Conservation (phyloP, 2,329 filamentous ascomycete genomes). For the Verticillium isaacii region DNA sequence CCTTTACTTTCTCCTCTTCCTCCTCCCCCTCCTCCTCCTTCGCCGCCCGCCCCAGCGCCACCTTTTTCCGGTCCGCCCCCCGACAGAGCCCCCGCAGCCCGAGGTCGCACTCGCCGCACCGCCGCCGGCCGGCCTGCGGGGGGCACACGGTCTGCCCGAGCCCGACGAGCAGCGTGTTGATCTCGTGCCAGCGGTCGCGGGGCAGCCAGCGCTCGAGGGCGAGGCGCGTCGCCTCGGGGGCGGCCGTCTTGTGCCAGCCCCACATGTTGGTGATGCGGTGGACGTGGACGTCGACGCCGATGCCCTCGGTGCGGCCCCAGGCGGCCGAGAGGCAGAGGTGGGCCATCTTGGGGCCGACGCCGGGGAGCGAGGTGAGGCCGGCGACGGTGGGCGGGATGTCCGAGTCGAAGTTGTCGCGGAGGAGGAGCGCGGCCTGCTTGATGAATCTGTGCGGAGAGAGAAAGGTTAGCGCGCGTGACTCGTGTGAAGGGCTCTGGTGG, state of each 20-base stretch:
- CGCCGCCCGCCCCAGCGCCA: conserved; percentile 50
- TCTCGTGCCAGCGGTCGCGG: conserved; percentile 81
- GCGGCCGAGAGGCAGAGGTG: conserved; percentile 78
- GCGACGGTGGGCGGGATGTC: conserved; percentile 79
- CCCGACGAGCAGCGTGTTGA: conserved; percentile 85
- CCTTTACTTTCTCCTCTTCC: not conserved
- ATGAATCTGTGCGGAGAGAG: conserved; percentile 43
- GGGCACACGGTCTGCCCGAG: conserved; percentile 83
- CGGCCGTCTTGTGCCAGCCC: conserved; percentile 82
- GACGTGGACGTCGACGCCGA: conserved; percentile 92
- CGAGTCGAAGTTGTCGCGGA: conserved; percentile 63
- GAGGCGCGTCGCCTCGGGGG: conserved; percentile 74
- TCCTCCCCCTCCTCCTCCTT: conserved; percentile 16
- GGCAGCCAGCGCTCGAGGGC: conserved; percentile 81
- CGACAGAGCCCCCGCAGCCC: conserved; percentile 72
- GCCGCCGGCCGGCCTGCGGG: conserved; percentile 59
- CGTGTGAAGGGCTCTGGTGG: not conserved
- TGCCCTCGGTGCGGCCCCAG: conserved; percentile 63
- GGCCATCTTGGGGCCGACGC: conserved; percentile 93
- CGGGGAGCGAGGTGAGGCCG: conserved; percentile 72
- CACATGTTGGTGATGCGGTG: conserved; percentile 92
- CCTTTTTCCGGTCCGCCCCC: conserved; percentile 62
- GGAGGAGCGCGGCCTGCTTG: conserved; percentile 67
- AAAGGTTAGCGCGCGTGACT: not conserved
- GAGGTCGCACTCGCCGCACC: conserved; percentile 82